Conservation (phyloP, 169 alveolate species). For the Miamiensis avidus region DNA sequence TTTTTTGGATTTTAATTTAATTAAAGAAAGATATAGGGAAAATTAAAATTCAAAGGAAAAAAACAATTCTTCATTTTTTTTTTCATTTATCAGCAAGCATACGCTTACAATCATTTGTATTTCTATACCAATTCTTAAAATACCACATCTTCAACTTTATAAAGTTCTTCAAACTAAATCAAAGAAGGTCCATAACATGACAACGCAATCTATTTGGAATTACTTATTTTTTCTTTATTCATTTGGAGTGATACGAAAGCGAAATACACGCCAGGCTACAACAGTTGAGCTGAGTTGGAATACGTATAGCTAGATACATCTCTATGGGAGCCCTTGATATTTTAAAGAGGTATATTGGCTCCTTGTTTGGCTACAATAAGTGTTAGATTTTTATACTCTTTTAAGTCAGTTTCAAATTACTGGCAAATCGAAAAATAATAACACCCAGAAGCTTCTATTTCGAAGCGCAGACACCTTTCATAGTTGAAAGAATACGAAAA, state of each 20-base stretch:
- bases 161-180: too few species aligned
- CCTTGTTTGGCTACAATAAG: neutral
- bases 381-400: too few species aligned
- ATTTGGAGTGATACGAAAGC: neutral
- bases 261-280: neutral
- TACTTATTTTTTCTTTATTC: too few species aligned
- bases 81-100: too few species aligned
- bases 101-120: too few species aligned
- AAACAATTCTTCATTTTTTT: too few species aligned
- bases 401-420: neutral
- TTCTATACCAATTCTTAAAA: too few species aligned
- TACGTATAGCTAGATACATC: neutral
- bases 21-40: too few species aligned
- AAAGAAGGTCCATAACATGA: neutral
- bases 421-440: neutral
- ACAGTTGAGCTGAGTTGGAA: neutral
- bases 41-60: too few species aligned
- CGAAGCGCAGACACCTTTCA: neutral
- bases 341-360: neutral
- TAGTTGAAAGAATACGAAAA: neutral
- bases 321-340: neutral
- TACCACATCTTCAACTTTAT: too few species aligned
- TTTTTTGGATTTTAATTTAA: too few species aligned
- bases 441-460: neutral
- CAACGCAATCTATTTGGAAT: neutral